Base-by-base conservation (phyloP, 176 grass and related monocot genomes). In the Microstegium vimineum region DNA sequence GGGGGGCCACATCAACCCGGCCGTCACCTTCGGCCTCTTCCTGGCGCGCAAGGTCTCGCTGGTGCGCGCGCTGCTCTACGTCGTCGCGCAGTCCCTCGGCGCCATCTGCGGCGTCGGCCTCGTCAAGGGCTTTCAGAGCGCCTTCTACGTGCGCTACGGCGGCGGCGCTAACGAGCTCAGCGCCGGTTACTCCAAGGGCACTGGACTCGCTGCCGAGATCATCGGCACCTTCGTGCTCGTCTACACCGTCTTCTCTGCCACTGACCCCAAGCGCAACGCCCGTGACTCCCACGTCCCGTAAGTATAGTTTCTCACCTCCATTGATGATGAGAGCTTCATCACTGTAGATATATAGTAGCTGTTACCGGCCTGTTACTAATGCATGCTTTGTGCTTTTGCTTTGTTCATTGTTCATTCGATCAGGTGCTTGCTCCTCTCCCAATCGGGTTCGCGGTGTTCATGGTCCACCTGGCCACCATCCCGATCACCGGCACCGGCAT, bases 201-300 rank as follows among this genome's bases (percentile, higher is more conserved):
- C 94, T 0, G 94, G 89, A 0, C 87, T 97, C 70, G 94, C 78
- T 16, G 94, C 94, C 42, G 94, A 97, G 87, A 97, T 97, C 85
- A 94, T 94, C 71, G 94, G 94, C 73, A 97, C 94, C 8, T 97
- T 94, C 75, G 90, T 97, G n/a, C 94, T 97, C 72, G 94, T 97
- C 49, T 97, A 97, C 87, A 97, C 94, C 18, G 94, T 97, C 77
- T 97, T 97, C 90, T 87, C 94, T 78, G 94, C 92, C 66, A 97
- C 94, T 72, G 94, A 94, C 62, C 92, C 90, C 62, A 94, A 97
- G 82, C 94, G 94, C 85, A 97, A 66, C 40, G 92, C 94, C 28
- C 87, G 94, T 18, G 92, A 94, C 74, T 94, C 94, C 25, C 88
- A 62, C 85, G 90, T 74, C 69, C 94, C 0, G 94, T 94, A 87